A percentile compares a stretch with the other conserved stretches of the same genome.
Conservation (phyloP, 1,284 basidiomycete genomes). For the Trichosporon sp. region DNA sequence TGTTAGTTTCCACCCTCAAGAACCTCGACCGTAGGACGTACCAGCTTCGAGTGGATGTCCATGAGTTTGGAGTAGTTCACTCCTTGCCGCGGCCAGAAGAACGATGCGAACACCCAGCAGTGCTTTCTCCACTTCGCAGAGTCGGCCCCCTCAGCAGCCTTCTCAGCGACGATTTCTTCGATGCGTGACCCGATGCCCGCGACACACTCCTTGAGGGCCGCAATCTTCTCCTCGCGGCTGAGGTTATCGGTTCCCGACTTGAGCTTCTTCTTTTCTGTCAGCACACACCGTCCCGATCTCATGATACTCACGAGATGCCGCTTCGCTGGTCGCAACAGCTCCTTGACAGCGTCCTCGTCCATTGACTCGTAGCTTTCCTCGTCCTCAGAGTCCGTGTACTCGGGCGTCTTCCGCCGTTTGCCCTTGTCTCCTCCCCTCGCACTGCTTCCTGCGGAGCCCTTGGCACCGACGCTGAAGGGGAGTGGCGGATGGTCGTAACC, state of each 20-base stretch:
- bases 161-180: slow-evolving; percentile 71
- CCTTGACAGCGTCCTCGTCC: slow-evolving; percentile 93
- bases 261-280: slow-evolving; percentile 71
- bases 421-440: slow-evolving; percentile 57
- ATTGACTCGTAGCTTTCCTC: slow-evolving; percentile 77
- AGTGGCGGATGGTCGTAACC: slow-evolving; percentile 39
- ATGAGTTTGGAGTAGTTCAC: slow-evolving; percentile 85
- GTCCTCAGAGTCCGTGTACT: slow-evolving; percentile 83
- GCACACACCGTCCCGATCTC: not conserved
- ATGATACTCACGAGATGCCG: slow-evolving; percentile 71
- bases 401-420: slow-evolving; percentile 82
- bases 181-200: slow-evolving; percentile 91
- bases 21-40: slow-evolving; percentile 48
- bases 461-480: not conserved
- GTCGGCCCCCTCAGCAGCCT: slow-evolving; percentile 71
- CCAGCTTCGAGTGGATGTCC: slow-evolving; percentile 90
- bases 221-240: slow-evolving; percentile 89
- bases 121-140: slow-evolving; percentile 83
- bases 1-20: not conserved
- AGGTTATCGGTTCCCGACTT: slow-evolving; percentile 88
- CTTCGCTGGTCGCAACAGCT: slow-evolving; percentile 93
- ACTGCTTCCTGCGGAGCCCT: not conserved
- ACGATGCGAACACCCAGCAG: slow-evolving; percentile 92
- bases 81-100: slow-evolving; percentile 92
- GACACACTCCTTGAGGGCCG: slow-evolving; percentile 90